A percentile compares a stretch with the other conserved stretches of the same genome.
Evolutionary conservation across 208 protist species (phyloP).

Genomic region (Acanthamoeba healyi): DNA sequence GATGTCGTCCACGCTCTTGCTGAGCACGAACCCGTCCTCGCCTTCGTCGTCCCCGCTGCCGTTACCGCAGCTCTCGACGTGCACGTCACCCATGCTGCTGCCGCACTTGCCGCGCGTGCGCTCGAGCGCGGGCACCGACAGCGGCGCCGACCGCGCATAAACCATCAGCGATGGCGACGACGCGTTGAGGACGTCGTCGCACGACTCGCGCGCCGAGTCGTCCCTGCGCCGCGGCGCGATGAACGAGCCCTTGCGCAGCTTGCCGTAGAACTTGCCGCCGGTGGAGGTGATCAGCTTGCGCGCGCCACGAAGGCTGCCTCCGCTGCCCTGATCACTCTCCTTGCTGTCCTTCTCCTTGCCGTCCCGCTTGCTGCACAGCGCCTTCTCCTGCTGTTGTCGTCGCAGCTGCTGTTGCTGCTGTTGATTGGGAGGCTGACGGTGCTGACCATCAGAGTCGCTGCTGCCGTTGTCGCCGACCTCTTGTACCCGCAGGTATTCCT

Average conservation of each 20-base stretch:
- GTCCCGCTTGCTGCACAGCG: neutral
- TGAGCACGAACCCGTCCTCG: neutral
- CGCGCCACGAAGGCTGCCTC: slow-evolving; percentile 4
- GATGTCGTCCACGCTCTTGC: neutral
- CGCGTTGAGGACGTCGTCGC: no score
- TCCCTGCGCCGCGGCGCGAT: neutral
- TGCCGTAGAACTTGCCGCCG: slow-evolving; percentile 35
- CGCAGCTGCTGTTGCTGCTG: neutral
- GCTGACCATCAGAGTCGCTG: no score
- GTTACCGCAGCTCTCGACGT: neutral
- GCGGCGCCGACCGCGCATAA: neutral
- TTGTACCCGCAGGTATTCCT: neutral
- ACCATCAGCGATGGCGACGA: neutral
- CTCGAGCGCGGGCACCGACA: neutral
- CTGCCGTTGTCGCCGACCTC: neutral
- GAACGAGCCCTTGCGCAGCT: slow-evolving; percentile 47
- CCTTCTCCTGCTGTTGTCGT: no score
- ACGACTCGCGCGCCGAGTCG: neutral
- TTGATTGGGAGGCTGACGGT: no score
- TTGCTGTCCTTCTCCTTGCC: neutral
- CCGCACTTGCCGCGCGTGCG: neutral
- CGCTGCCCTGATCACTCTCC: neutral
- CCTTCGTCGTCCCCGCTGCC: neutral
- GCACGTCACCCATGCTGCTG: neutral
- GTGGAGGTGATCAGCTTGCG: slow-evolving; percentile 16